Percentiles rank a stretch among this genome's conserved stretches.
Conservation (phyloP, 2,329 filamentous ascomycete genomes). For the Salinomyces thailandicus region DNA sequence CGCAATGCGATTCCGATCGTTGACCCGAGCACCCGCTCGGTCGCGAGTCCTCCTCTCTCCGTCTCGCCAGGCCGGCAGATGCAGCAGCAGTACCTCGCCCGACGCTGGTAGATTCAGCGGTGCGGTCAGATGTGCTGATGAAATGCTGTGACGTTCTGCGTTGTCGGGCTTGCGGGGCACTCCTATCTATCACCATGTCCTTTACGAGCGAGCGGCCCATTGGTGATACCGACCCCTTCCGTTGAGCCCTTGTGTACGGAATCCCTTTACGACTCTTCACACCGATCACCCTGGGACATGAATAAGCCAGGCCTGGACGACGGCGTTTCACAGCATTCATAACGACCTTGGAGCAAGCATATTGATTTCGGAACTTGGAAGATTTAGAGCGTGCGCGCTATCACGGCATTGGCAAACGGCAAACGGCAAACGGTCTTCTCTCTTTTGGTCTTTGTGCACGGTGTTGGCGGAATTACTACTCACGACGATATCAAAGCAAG, state of each 20-base stretch:
- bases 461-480: constrained; percentile 2
- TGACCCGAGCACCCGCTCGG: constrained; percentile 84
- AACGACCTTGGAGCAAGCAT: not conserved
- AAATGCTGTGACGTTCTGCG: constrained; percentile 6
- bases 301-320: constrained; percentile 3
- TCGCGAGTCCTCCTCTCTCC: constrained; percentile 76
- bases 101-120: constrained; percentile 35
- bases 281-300: not conserved
- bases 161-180: constrained; percentile 9
- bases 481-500: constrained; percentile 2
- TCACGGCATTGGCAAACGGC: constrained; percentile 1
- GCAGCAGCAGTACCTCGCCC: constrained; percentile 44
- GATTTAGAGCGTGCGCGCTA: not conserved
- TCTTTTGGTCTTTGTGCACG: constrained; percentile 1
- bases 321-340: constrained; percentile 7
- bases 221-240: constrained; percentile 1
- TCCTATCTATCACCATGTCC: constrained; percentile 2
- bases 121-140: not conserved
- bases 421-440: not conserved
- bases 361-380: not conserved
- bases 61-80: constrained; percentile 53
- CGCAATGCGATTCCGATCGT: constrained; percentile 97
- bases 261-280: not conserved
- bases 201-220: constrained; percentile 5
- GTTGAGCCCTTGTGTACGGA: constrained; percentile 1